These are phyloP conservation scores for Lactarius hatsudake DNA, from an alignment of 768 basidiomycete species.

Conservation along the genomic window DNA sequence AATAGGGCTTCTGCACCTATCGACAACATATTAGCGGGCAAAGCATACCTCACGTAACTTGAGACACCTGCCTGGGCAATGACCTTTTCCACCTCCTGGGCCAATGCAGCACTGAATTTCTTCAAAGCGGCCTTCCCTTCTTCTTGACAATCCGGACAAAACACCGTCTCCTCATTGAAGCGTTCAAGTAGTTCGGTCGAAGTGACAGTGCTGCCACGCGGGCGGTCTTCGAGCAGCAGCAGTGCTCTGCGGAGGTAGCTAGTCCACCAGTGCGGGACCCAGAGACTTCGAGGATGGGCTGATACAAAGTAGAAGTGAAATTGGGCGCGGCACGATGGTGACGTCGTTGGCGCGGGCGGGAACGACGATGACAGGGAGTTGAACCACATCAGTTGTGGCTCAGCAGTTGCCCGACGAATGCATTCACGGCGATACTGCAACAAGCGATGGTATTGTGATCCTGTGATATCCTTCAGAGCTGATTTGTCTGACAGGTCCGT, in stretches of 20 bases:
- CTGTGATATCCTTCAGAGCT: constrained; percentile 19
- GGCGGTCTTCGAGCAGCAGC: constrained; percentile 18
- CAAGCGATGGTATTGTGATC: constrained; percentile 18
- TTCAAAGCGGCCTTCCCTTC: constrained; percentile 20
- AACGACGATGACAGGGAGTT: constrained; percentile 17
- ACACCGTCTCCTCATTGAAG: constrained; percentile 6
- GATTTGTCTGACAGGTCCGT: background rate
- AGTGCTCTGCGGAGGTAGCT: constrained; percentile 18
- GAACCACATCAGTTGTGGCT: constrained; percentile 21
- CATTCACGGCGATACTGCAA: constrained; percentile 21
- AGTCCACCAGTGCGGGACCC: constrained; percentile 27
- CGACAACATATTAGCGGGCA: constrained; percentile 2
- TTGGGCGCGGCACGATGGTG: constrained; percentile 20
- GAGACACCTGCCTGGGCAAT: constrained; percentile 17
- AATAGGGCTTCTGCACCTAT: constrained; percentile 24
- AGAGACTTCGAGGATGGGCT: constrained; percentile 19
- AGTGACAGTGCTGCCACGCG: constrained; percentile 18
- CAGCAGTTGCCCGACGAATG: constrained; percentile 15
- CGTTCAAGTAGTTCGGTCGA: constrained; percentile 16
- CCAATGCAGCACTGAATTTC: constrained; percentile 20
- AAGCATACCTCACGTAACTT: background rate
- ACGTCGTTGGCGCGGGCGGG: constrained; percentile 13
- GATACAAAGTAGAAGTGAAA: constrained; percentile 24
- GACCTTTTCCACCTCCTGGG: constrained; percentile 22
- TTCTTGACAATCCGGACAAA: constrained; percentile 22